Evolutionary conservation across 2,329 filamentous ascomycete genomes (phyloP), one percentile per base, ranked within the genome.

Genomic region (Macrophomina tecta): DNA sequence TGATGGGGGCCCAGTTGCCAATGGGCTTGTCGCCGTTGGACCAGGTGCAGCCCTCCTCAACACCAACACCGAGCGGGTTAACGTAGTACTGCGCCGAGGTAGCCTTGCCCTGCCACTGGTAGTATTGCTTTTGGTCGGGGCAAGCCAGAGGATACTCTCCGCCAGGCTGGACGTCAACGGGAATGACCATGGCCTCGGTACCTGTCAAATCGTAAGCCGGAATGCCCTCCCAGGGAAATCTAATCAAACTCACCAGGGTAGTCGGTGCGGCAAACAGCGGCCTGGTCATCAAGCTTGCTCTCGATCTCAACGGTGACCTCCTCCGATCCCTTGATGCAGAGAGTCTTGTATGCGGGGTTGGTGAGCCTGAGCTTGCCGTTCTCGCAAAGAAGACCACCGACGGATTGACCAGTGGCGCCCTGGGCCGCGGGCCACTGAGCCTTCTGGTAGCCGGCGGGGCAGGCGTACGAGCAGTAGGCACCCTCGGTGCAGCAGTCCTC

Each of bases 11-110:
- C 86, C 87, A 97, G 87, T 99, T 97, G 71, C 95, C 89, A 67
- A 84, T 78, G 69, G 84, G 80, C 67, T 82, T 75, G 65, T 78
- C 89, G 68, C 88, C 83, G 23, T 84, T 84, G 62, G 86, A 83
- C 95, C 95, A 98, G 67, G 86, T 80, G 82, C 95, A 99, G 61
- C 87, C 91, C 12, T 94, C 81, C 70, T 88, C 78, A 67, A 88
- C 81, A 18, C 80, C 73, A 64, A 91, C 83, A 68, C 93, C 93
- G 72, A 87, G 85, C 73, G 91, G 91, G 87, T 98, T 98, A 81
- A 98, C 87, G 78, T 99, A 99, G 86, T 97, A 98, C 82, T 98
- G 95, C 52, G 94, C 94, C 56, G 92, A 94, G 63, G 95, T 98
- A 61, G 82, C 73, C 78, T 86, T 86, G 73, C 87, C 87, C 74